Percentiles rank a stretch among this genome's conserved stretches.
Evolutionary conservation across 1,284 basidiomycete genomes (phyloP).

Genomic region (Cryptococcus maquisensis): DNA sequence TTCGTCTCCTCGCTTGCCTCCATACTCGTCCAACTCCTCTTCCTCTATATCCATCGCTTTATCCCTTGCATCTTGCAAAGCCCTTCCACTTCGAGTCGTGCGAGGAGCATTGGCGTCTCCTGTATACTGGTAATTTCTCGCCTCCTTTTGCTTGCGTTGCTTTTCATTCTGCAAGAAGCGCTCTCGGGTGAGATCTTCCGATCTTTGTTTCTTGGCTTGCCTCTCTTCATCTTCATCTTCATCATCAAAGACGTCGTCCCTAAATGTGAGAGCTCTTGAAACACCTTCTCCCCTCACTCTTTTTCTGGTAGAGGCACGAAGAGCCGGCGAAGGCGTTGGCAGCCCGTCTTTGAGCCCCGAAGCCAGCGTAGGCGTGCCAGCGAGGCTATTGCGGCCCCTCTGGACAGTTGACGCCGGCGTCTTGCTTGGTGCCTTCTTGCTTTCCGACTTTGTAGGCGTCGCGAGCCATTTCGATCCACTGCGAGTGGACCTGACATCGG

Average conservation of each 20-base stretch:
- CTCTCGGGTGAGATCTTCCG: constrained; percentile 3
- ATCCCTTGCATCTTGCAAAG: constrained; percentile 16
- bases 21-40: constrained; percentile 25
- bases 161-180: constrained; percentile 43
- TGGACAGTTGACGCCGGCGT: background rate
- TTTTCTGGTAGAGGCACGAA: background rate
- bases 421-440: background rate
- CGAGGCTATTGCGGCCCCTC: background rate
- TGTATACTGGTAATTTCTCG: constrained; percentile 44
- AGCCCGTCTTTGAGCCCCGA: constrained; percentile 6
- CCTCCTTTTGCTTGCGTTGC: constrained; percentile 37
- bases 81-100: constrained; percentile 39
- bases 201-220: background rate
- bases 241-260: constrained; percentile 11
- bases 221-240: background rate
- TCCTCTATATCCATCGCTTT: constrained; percentile 2
- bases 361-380: constrained; percentile 11
- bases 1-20: constrained; percentile 11
- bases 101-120: constrained; percentile 43
- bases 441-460: background rate
- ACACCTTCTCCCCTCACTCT: background rate
- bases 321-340: constrained; percentile 14
- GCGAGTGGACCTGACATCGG: background rate
- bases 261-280: constrained; percentile 7
- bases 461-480: background rate